Conservation (phyloP, 176 grass and related monocot genomes). For the Eragrostis nindensis region DNA sequence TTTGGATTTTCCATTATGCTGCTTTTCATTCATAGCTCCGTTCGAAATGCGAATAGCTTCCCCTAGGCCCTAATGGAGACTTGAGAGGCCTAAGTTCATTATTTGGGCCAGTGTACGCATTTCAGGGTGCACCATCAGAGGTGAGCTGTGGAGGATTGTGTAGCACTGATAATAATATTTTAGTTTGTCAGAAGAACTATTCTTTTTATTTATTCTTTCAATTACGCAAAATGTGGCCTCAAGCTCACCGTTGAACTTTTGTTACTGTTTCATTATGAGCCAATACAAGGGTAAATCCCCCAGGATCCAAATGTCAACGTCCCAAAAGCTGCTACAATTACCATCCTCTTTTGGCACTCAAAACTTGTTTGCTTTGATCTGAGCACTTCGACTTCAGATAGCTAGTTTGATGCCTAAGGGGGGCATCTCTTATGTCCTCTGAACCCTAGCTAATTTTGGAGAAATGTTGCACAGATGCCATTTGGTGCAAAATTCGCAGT, state of each 20-base stretch:
- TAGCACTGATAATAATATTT: too few relatives aligned
- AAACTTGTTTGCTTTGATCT: background rate
- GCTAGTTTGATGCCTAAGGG: slow-evolving; percentile 6
- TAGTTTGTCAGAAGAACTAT: background rate
- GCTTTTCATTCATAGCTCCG: background rate
- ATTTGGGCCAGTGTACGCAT: background rate
- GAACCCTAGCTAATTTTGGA: background rate
- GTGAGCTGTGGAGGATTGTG: too few relatives aligned
- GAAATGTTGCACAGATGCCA: background rate
- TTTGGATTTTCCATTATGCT: too few relatives aligned
- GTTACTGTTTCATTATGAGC: slow-evolving; percentile 21
- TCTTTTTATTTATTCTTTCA: background rate
- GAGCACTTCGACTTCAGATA: background rate
- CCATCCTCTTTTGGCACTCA: background rate
- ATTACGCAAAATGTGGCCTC: background rate
- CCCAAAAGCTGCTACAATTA: background rate
- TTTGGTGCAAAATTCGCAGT: background rate
- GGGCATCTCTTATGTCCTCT: background rate
- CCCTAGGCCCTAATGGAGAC: too few relatives aligned
- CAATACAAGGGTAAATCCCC: background rate
- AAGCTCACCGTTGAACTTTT: background rate
- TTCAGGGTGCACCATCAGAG: background rate
- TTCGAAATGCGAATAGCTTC: background rate
- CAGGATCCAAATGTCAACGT: background rate
- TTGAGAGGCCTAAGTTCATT: background rate